Conservation (phyloP, 208 protist genomes). For the Sergeia podlipaevii region DNA sequence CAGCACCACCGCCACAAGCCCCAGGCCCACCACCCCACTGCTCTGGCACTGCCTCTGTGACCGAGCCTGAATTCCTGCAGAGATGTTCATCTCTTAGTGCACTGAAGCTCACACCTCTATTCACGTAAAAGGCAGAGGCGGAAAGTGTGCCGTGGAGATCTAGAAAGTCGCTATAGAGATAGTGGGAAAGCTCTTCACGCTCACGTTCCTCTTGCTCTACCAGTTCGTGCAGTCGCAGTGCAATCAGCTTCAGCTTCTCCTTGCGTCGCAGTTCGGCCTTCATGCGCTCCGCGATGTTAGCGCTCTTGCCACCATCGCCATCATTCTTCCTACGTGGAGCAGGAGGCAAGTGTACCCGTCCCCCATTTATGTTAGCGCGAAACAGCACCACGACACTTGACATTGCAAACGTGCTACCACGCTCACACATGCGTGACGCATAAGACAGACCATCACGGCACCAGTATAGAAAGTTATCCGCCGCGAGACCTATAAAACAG, state of each 20-base stretch:
- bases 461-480: slow-evolving; percentile 77
- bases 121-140: too few species aligned
- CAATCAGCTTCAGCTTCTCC: slow-evolving; percentile 22
- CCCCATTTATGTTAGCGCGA: slow-evolving; percentile 46
- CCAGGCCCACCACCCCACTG: too few species aligned
- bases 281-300: slow-evolving; percentile 23
- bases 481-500: slow-evolving; percentile 75
- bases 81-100: too few species aligned
- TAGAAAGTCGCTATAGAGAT: too few species aligned
- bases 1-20: too few species aligned
- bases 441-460: slow-evolving; percentile 40
- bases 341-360: not conserved
- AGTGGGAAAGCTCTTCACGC: slow-evolving; percentile 5
- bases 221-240: slow-evolving; percentile 24
- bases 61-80: too few species aligned
- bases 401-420: slow-evolving; percentile 53
- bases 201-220: slow-evolving; percentile 7
- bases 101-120: too few species aligned
- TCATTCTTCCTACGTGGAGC: not conserved
- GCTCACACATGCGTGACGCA: slow-evolving; percentile 58
- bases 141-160: too few species aligned
- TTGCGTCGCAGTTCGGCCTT: slow-evolving; percentile 42
- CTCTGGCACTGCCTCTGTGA: too few species aligned
- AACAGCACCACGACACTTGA: slow-evolving; percentile 42
- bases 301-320: slow-evolving; percentile 4